Evolutionary conservation across 371 early-diverging fungal species (phyloP).

Genomic region (Fennellomyces sp.): DNA sequence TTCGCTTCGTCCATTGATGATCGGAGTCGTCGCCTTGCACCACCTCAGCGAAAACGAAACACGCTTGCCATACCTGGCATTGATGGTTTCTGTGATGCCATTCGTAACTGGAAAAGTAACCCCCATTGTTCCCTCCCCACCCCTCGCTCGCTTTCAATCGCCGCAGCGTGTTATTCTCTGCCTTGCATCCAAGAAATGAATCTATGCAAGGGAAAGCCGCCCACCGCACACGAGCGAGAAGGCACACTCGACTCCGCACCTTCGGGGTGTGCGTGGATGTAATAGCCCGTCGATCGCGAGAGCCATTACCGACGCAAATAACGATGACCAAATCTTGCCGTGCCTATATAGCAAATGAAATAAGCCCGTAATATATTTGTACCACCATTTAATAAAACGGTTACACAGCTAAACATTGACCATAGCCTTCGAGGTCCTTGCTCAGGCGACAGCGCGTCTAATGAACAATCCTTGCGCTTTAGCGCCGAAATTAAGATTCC

Average conservation of each 20-base stretch:
- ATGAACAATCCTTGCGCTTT: no score
- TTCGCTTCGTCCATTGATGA: background rate
- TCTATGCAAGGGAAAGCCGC: background rate
- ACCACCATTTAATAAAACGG: background rate
- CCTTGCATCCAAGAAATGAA: background rate
- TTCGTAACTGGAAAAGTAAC: no score
- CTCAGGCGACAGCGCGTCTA: no score
- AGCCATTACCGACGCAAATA: background rate
- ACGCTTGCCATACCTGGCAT: background rate
- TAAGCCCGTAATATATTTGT: background rate
- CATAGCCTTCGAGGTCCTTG: background rate
- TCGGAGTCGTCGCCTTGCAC: background rate
- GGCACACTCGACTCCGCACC: no score
- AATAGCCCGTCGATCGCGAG: no score
- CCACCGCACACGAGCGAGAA: no score
- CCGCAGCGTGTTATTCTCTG: no score
- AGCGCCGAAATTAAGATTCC: no score
- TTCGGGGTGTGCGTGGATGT: background rate
- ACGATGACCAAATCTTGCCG: background rate
- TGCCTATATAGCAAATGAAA: conserved; percentile 1
- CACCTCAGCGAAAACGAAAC: background rate
- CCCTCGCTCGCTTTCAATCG: no score
- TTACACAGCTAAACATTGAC: conserved; percentile 2
- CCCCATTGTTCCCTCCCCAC: no score
- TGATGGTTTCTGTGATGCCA: background rate